Evolutionary conservation across 345 rosid species (phyloP).

Genomic region (Eucalyptus erythrocorys): DNA sequence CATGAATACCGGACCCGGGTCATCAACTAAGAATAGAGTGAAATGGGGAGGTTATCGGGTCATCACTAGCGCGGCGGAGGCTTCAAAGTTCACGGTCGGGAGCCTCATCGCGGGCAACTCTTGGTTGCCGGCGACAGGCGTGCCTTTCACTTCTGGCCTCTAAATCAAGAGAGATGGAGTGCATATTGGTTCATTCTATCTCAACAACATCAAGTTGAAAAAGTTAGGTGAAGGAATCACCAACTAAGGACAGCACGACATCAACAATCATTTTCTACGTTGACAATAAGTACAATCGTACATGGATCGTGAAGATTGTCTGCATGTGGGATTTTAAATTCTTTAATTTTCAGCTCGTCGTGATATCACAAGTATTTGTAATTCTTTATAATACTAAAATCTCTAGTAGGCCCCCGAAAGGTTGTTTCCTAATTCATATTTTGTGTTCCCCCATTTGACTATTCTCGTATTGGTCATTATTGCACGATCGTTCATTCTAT

Average conservation of each 20-base stretch:
- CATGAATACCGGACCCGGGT: constrained; percentile 26
- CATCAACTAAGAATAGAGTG: constrained; percentile 30
- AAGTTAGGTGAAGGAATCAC: background rate
- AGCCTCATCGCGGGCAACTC: constrained; percentile 31
- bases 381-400: background rate
- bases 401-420: background rate
- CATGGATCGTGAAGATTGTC: background rate
- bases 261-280: background rate
- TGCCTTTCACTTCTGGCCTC: constrained; percentile 39
- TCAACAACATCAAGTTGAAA: background rate
- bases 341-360: background rate
- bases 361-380: background rate
- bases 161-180: background rate
- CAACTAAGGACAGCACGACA: background rate
- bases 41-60: constrained; percentile 30
- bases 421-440: background rate
- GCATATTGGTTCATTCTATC: background rate
- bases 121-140: constrained; percentile 32
- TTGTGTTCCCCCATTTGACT: background rate
- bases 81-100: constrained; percentile 22
- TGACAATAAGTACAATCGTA: background rate
- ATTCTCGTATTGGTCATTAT: background rate
- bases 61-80: constrained; percentile 26
- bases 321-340: background rate
- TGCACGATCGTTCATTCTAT: background rate